These are phyloP conservation scores for Funneliformis mosseae DNA, from an alignment of 192 early-diverging fungal genomes.

Conservation along the genomic window DNA sequence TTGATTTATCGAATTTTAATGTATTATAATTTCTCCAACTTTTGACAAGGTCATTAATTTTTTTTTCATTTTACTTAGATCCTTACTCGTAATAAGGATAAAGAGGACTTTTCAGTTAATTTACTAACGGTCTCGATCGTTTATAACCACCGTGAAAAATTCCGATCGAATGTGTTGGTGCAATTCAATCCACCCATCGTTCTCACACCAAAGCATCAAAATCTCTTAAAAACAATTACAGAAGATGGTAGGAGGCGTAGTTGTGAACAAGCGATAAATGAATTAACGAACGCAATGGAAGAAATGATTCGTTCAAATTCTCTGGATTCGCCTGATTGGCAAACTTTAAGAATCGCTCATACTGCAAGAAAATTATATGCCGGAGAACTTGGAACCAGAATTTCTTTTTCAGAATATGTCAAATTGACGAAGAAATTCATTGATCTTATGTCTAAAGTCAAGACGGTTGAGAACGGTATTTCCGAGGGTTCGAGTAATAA, in stretches of 20 bases:
- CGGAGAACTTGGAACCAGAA: constrained; percentile 43
- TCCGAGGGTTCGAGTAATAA: not conserved
- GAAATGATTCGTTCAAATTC: constrained; percentile 40
- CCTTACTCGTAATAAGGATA: constrained; percentile 38
- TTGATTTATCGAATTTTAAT: not conserved
- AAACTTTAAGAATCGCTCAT: constrained; percentile 44
- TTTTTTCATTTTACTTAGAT: constrained; percentile 29
- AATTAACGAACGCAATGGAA: constrained; percentile 41
- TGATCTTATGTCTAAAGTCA: constrained; percentile 35
- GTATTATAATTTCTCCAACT: not conserved
- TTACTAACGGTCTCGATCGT: constrained; percentile 44
- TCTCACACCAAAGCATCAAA: constrained; percentile 42
- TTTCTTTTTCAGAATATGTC: constrained; percentile 46
- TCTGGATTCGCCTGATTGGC: constrained; percentile 42
- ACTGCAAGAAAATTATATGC: constrained; percentile 45
- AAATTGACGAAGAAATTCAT: constrained; percentile 42
- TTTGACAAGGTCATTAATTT: not conserved
- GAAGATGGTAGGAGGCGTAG: constrained; percentile 29
- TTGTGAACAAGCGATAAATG: constrained; percentile 37
- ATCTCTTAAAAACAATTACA: constrained; percentile 35
- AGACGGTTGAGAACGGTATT: too few species aligned
- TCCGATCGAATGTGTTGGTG: constrained; percentile 46
- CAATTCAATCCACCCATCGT: constrained; percentile 46
- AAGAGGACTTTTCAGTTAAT: constrained; percentile 41
- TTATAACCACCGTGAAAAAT: constrained; percentile 47